Conservation (phyloP, 805 yeast species). For the Schwanniomyces sp. region DNA sequence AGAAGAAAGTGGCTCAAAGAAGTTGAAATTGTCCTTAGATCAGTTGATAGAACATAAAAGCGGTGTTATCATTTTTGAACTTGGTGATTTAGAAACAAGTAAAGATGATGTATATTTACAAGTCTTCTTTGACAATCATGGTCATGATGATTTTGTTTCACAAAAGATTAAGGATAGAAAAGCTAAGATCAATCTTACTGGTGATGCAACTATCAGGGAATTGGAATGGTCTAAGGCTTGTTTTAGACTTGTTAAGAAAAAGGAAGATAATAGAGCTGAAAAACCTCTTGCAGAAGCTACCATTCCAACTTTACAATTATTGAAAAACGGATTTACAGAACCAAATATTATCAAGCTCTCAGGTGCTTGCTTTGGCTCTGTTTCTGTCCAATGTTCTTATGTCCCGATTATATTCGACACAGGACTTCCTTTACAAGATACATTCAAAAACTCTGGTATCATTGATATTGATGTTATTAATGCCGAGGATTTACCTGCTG, state of each 20-base stretch:
- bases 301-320: constrained; percentile 64
- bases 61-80: constrained; percentile 74
- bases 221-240: constrained; percentile 68
- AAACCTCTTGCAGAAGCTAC: constrained; percentile 61
- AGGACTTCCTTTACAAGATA: constrained; percentile 70
- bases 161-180: constrained; percentile 49
- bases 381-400: constrained; percentile 69
- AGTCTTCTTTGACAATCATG: constrained; percentile 72
- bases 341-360: constrained; percentile 57
- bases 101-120: constrained; percentile 67
- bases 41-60: constrained; percentile 59
- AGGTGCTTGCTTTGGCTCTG: constrained; percentile 51
- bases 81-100: constrained; percentile 57
- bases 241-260: constrained; percentile 61
- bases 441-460: constrained; percentile 72
- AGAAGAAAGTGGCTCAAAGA: constrained; percentile 27
- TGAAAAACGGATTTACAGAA: constrained; percentile 62
- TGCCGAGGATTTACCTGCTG: constrained; percentile 73
- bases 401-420: constrained; percentile 64
- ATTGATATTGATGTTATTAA: constrained; percentile 58
- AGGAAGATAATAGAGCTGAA: constrained; percentile 52
- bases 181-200: constrained; percentile 44
- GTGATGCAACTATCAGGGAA: constrained; percentile 77
- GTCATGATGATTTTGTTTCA: constrained; percentile 62
- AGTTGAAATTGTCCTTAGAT: constrained; percentile 53